phyloP scores from a whole-genome alignment of 2,329 filamentous ascomycete species.

The Xylariaceae sp. region DNA sequence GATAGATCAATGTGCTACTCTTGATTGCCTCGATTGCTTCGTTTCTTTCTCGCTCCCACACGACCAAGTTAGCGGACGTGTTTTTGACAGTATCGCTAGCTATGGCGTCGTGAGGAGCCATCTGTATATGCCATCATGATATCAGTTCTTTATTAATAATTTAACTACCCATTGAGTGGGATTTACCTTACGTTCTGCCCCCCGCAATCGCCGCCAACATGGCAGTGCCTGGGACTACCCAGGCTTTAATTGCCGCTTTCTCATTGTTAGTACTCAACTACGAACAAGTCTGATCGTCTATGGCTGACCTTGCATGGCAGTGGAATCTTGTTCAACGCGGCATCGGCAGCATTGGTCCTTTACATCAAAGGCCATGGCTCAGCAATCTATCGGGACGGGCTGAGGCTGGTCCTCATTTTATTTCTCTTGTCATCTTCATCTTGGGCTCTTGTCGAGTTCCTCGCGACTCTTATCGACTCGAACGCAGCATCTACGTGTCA shows the following conservation, averaged over 20 bases:
- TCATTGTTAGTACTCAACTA: conserved; percentile 53
- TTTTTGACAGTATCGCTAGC: conserved; percentile 1
- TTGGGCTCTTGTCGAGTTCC: conserved; percentile 61
- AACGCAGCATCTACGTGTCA: conserved; percentile 55
- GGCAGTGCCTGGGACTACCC: conserved; percentile 51
- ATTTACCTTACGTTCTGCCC: conserved; percentile 21
- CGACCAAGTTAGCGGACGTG: background rate
- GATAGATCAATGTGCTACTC: conserved; percentile 3
- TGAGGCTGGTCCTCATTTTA: conserved; percentile 67
- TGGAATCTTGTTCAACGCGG: conserved; percentile 60
- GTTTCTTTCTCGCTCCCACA: conserved; percentile 3
- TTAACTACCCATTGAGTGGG: conserved; percentile 18
- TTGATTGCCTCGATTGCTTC: conserved; percentile 12
- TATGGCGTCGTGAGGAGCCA: conserved; percentile 20
- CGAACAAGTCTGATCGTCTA: background rate
- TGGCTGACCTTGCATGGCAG: conserved; percentile 44
- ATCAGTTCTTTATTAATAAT: conserved; percentile 12
- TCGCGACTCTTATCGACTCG: conserved; percentile 54
- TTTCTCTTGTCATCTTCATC: conserved; percentile 58
- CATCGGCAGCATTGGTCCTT: conserved; percentile 54
- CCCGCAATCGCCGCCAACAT: conserved; percentile 44
- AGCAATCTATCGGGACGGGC: conserved; percentile 59
- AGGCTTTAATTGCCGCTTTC: conserved; percentile 60
- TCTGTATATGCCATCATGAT: conserved; percentile 24
- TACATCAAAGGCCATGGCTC: conserved; percentile 54